phyloP scores from a whole-genome alignment of 2,329 filamentous ascomycete species.

The Paecilomyces sp. region DNA sequence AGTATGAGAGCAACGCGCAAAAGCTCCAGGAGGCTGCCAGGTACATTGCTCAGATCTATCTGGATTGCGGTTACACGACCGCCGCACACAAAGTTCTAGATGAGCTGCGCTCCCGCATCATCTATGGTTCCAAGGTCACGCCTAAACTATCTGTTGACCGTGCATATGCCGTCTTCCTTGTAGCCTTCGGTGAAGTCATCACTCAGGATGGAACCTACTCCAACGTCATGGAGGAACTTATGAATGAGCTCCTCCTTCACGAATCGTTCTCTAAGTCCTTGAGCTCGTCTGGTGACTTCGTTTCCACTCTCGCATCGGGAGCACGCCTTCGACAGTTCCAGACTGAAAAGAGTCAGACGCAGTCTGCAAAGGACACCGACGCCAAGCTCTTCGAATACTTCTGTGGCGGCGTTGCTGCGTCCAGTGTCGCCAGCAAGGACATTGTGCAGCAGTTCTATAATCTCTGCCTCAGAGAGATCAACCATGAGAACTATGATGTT shows the following conservation, averaged over 20 bases:
- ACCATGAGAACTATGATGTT: conserved; percentile 20
- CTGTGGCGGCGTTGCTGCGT: conserved; percentile 23
- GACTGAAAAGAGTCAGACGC: conserved; percentile 21
- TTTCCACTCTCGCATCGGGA: conserved; percentile 24
- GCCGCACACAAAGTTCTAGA: conserved; percentile 37
- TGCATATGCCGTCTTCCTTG: conserved; percentile 38
- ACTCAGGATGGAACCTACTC: conserved; percentile 27
- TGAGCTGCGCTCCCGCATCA: conserved; percentile 44
- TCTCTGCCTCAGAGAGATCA: conserved; percentile 23
- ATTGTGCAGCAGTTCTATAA: conserved; percentile 25
- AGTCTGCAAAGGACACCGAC: conserved; percentile 22
- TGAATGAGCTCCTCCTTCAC: conserved; percentile 37
- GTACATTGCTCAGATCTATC: conserved; percentile 41
- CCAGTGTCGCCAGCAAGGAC: conserved; percentile 15
- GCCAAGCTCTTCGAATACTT: conserved; percentile 31
- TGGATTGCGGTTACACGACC: conserved; percentile 34
- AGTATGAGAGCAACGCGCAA: conserved; percentile 33
- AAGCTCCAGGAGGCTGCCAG: conserved; percentile 40
- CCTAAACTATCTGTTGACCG: conserved; percentile 22
- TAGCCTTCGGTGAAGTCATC: conserved; percentile 38
- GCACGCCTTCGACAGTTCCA: conserved; percentile 23
- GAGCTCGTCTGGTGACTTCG: conserved; percentile 21
- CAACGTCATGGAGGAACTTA: conserved; percentile 37
- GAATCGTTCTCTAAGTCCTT: conserved; percentile 29
- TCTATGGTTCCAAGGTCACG: conserved; percentile 34